Evolutionary conservation across 1,139 yeast genomes (phyloP).

Genomic region (Blastobotrys buckinghamii): DNA sequence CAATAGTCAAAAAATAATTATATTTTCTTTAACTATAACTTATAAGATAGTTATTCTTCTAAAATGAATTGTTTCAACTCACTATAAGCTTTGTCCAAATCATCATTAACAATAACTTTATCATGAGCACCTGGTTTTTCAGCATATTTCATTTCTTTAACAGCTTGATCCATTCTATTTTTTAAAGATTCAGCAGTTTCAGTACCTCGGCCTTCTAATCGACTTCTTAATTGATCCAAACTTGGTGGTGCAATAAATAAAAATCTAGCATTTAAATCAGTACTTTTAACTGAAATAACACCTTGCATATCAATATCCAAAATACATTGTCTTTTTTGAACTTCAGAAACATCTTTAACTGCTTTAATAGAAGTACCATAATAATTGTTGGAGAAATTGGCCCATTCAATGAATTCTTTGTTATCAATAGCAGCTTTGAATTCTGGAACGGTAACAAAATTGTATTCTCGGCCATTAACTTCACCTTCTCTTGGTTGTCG

Average conservation of each 20-base stretch:
- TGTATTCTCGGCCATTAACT: constrained; percentile 80
- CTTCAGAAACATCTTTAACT: constrained; percentile 63
- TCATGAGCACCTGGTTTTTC: constrained; percentile 88
- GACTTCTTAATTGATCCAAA: constrained; percentile 60
- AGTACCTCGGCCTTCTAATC: constrained; percentile 88
- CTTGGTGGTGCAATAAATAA: constrained; percentile 92
- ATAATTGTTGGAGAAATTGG: constrained; percentile 94
- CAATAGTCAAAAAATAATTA: too few relatives aligned
- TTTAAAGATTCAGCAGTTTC: constrained; percentile 80
- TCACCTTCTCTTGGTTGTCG: constrained; percentile 91
- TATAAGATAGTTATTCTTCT: constrained; percentile 9
- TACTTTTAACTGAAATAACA: constrained; percentile 80
- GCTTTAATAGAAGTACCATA: constrained; percentile 90
- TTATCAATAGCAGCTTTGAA: constrained; percentile 71
- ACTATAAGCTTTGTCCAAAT: constrained; percentile 77
- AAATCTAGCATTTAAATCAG: constrained; percentile 77
- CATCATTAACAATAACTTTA: constrained; percentile 80
- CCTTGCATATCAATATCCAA: constrained; percentile 99
- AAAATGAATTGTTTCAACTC: constrained; percentile 62
- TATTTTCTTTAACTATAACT: neutral
- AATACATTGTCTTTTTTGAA: constrained; percentile 60
- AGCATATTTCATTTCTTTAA: constrained; percentile 82
- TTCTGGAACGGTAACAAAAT: constrained; percentile 71
- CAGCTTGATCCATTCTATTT: constrained; percentile 81
- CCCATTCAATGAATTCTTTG: constrained; percentile 89